Evolutionary conservation across 768 basidiomycete genomes (phyloP).

Genomic region (Leccinum sublutescens): DNA sequence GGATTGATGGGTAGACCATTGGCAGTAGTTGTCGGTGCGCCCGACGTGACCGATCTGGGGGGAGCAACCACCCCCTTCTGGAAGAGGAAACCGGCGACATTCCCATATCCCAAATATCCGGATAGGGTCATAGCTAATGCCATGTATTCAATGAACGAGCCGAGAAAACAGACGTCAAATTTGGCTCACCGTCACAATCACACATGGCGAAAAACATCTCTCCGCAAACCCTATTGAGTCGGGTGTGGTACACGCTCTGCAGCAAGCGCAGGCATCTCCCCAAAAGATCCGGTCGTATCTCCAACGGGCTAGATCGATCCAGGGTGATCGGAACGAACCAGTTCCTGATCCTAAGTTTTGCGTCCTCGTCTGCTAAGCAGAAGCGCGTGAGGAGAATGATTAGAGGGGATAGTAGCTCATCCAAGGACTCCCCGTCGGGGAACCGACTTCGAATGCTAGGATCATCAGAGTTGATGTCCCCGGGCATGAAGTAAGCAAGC

Average conservation of each 20-base stretch:
- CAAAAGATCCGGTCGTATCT: constrained; percentile 67
- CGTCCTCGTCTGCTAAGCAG: constrained; percentile 59
- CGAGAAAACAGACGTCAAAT: background rate
- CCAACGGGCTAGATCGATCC: constrained; percentile 77
- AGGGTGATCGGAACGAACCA: constrained; percentile 75
- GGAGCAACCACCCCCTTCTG: constrained; percentile 83
- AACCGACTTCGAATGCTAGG: constrained; percentile 48
- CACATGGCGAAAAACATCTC: constrained; percentile 87
- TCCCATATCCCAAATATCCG: constrained; percentile 89
- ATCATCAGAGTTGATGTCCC: constrained; percentile 61
- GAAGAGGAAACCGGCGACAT: constrained; percentile 92
- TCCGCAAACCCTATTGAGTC: constrained; percentile 74
- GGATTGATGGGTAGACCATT: constrained; percentile 64
- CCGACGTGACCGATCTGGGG: constrained; percentile 29
- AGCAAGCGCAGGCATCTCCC: constrained; percentile 82
- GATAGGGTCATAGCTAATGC: constrained; percentile 62
- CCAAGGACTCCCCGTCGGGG: constrained; percentile 52
- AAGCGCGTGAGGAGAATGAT: constrained; percentile 72
- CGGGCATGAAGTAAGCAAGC: constrained; percentile 64
- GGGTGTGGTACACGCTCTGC: constrained; percentile 65
- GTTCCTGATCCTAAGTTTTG: constrained; percentile 55
- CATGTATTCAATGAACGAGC: background rate
- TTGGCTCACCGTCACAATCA: constrained; percentile 62
- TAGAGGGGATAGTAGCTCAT: constrained; percentile 77
- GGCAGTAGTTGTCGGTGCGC: constrained; percentile 34